A percentile compares a stretch with the other conserved stretches of the same genome.
These are phyloP conservation scores for Hippophae gyantsensis DNA, from an alignment of 306 rosid species.

Conservation along the genomic window DNA sequence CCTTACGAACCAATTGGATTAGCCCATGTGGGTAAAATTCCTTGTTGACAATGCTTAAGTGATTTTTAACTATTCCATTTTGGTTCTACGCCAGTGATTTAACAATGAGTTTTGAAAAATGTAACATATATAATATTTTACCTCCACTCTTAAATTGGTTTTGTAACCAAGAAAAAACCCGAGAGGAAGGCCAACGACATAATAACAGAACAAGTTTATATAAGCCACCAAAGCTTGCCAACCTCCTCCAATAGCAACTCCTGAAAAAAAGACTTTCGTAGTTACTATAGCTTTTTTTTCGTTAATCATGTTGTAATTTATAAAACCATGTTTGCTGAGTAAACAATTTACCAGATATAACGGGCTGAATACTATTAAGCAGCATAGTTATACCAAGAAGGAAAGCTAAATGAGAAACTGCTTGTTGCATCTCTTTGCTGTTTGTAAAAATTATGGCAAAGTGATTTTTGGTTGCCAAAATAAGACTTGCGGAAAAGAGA, in stretches of 20 bases:
- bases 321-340: not conserved
- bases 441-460: constrained; percentile 69
- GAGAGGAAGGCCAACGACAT: constrained; percentile 70
- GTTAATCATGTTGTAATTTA: not conserved
- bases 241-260: constrained; percentile 98
- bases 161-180: constrained; percentile 82
- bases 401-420: constrained; percentile 68
- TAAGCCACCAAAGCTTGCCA: constrained; percentile 96
- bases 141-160: constrained; percentile 56
- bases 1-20: too few relatives aligned
- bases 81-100: not conserved
- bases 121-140: constrained; percentile 18
- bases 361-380: constrained; percentile 84
- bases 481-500: constrained; percentile 32
- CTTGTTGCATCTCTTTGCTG: constrained; percentile 62
- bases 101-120: not conserved
- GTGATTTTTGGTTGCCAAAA: constrained; percentile 48
- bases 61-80: too few relatives aligned
- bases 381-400: constrained; percentile 85
- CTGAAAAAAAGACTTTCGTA: constrained; percentile 26
- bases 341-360: constrained; percentile 51
- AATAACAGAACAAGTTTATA: constrained; percentile 76
- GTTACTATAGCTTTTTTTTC: not conserved
- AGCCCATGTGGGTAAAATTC: too few relatives aligned
- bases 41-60: too few relatives aligned